A percentile compares a stretch with the other conserved stretches of the same genome.
phyloP scores from a whole-genome alignment of 257 asterid species.

The Rehmannia glutinosa region DNA sequence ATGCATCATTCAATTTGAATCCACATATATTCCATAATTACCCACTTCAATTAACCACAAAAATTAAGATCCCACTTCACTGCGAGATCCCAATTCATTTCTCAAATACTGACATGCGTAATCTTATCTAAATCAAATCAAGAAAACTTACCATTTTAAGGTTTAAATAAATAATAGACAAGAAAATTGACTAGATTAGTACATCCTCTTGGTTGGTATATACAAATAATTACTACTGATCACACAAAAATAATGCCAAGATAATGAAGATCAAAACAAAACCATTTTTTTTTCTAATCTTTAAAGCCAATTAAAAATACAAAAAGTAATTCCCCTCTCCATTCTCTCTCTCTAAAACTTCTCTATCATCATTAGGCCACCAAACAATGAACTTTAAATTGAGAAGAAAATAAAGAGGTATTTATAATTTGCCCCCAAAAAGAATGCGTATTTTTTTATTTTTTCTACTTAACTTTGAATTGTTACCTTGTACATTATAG shows the following conservation, averaged over 20 bases:
- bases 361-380: slow-evolving; percentile 15
- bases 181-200: background rate
- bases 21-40: slow-evolving; percentile 7
- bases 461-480: too few species aligned
- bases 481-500: too few species aligned
- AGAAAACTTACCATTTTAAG: background rate
- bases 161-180: background rate
- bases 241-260: background rate
- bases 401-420: background rate
- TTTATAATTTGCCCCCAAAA: too few species aligned
- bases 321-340: background rate
- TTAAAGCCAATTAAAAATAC: background rate
- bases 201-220: background rate
- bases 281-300: background rate
- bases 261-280: background rate
- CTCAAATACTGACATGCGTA: too few species aligned
- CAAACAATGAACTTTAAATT: slow-evolving; percentile 12
- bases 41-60: too few species aligned
- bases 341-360: background rate
- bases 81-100: too few species aligned
- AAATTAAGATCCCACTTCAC: background rate
- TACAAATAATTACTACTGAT: background rate
- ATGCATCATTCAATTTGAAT: background rate
- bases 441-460: background rate
- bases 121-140: background rate